These are phyloP conservation scores for Diaporthe longicolla DNA, from an alignment of 2,329 filamentous ascomycete genomes.

Conservation along the genomic window DNA sequence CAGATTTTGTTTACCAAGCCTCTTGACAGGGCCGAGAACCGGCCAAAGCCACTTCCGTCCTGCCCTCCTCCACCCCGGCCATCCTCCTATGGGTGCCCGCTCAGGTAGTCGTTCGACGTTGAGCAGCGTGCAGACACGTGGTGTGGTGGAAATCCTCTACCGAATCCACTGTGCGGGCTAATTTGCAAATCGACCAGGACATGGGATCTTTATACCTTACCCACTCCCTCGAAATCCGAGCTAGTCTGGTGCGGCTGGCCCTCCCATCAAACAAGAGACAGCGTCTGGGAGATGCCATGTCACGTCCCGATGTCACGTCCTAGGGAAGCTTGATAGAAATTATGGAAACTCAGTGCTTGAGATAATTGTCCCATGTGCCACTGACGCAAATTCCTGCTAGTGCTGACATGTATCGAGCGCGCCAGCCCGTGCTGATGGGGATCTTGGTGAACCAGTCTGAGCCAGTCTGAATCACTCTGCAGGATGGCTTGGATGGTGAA, in stretches of 20 bases:
- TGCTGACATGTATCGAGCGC: background rate
- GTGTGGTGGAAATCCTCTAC: background rate
- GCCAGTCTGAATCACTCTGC: background rate
- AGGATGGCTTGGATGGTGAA: background rate
- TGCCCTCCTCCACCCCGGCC: background rate
- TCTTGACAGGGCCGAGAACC: background rate
- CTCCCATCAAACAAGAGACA: background rate
- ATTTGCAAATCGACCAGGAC: background rate
- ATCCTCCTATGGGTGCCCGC: background rate
- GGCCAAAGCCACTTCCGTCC: background rate
- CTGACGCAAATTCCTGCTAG: conserved; percentile 5
- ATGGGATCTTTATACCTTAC: too few relatives aligned
- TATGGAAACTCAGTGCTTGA: background rate
- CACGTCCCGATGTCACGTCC: background rate
- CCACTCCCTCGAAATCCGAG: background rate
- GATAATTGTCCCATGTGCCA: background rate
- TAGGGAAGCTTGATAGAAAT: background rate
- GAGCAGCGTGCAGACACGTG: too few relatives aligned
- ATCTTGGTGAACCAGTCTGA: too few relatives aligned
- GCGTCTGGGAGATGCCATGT: background rate
- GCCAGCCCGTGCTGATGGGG: background rate
- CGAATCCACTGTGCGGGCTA: background rate
- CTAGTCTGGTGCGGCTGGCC: background rate
- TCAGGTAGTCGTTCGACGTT: too few relatives aligned
- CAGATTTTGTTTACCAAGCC: background rate